Base-by-base conservation (phyloP, 495 filamentous ascomycete species). In the Talaromyces borbonicus region DNA sequence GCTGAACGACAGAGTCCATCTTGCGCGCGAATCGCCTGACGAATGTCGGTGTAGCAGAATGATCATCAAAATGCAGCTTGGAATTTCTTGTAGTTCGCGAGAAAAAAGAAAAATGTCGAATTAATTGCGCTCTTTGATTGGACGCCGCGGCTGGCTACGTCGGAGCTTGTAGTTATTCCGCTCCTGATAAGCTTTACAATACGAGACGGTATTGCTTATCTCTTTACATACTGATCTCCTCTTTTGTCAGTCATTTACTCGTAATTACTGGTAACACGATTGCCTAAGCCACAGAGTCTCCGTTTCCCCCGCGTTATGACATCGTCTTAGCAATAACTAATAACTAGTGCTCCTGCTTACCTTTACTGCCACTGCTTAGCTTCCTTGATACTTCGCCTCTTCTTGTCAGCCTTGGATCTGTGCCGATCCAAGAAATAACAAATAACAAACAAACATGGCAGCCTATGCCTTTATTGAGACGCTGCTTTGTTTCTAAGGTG, bases 1-100 rank as follows among this genome's bases (percentile, higher is more conserved):
- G 80, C 46, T 72, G 68, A 49, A 90, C 72, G 24, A 72, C 67
- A 8, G 68, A 66, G 52, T 68, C 61, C 68, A 73, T 69, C 8
- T 11, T 22, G n/a, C 16, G 9, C 11, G 35, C 35, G 19, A 19
- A 38, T 22, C 18, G 6, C 8, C 35, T 20, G 19, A 20, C 11
- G n/a, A 38, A 11, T 20, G n/a, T 19, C 33, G 3, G 8, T 8
- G 14, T 9, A 38, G 35, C 9, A 14, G 8, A 5, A 38, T n/a
- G 8, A 16, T 5, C 4, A 4, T 18, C 20, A 14, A 9, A 18
- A 18, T 20, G 33, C 11, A 33, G 31, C 31, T 33, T 33, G 7
- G 35, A 9, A 22, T 20, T 38, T 11, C 26, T 29, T 11, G 11
- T 5, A 6, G 26, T 29, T 6, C 26, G 26, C 26, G 6, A 6